phyloP scores from a whole-genome alignment of 306 rosid genomes.

The Prunus salicina region DNA sequence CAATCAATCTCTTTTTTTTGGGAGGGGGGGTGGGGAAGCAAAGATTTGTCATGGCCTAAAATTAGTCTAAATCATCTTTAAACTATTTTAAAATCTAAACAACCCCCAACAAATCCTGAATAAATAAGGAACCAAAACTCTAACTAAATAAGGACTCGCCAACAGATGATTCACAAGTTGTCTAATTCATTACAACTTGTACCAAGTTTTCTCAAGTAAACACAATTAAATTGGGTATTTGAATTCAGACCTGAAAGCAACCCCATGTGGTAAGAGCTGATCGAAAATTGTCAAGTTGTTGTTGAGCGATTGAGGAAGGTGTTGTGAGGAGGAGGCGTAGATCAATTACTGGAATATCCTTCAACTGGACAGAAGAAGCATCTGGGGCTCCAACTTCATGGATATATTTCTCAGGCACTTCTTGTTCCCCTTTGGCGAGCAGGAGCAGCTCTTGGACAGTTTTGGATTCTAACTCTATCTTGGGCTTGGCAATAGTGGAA shows the following conservation, averaged over 20 bases:
- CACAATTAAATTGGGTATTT: background rate
- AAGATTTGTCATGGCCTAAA: too few species aligned
- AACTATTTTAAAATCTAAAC: too few species aligned
- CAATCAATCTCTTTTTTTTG: too few species aligned
- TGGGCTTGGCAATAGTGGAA: too few species aligned
- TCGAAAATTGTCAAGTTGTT: slow-evolving; percentile 11
- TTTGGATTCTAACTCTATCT: slow-evolving; percentile 1
- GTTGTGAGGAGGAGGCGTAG: slow-evolving; percentile 11
- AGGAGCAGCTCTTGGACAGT: slow-evolving; percentile 35
- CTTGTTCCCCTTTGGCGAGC: background rate
- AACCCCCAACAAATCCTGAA: too few species aligned
- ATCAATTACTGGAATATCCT: slow-evolving; percentile 34
- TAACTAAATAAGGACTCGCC: too few species aligned
- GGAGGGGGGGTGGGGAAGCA: too few species aligned
- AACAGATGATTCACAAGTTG: background rate
- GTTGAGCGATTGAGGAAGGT: background rate
- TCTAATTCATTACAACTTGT: too few species aligned
- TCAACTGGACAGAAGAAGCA: slow-evolving; percentile 21
- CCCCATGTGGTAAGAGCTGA: slow-evolving; percentile 32
- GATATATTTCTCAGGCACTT: slow-evolving; percentile 32
- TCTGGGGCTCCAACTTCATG: slow-evolving; percentile 19
- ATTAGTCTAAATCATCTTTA: too few species aligned
- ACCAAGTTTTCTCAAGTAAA: too few species aligned
- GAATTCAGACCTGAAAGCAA: slow-evolving; percentile 34
- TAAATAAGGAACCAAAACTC: too few species aligned